Evolutionary conservation across 164 flowering plant genomes (phyloP).

Genomic region (Macadamia tetraphylla): DNA sequence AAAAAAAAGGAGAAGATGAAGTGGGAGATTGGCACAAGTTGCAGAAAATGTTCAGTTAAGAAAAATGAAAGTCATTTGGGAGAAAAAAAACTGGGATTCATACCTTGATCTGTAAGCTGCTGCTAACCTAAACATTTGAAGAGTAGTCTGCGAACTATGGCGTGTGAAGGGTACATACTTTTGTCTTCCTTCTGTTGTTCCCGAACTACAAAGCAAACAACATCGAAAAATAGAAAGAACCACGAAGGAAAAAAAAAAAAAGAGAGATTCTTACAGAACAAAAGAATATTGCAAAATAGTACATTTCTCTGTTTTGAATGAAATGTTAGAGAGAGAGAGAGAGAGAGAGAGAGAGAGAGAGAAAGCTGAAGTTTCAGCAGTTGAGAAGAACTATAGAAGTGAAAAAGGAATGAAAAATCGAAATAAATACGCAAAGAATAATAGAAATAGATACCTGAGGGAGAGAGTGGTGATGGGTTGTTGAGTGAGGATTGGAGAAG

Average conservation of each 20-base stretch:
- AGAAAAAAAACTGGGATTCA: neutral
- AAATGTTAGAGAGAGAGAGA: no score
- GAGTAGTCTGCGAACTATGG: slow-evolving; percentile 72
- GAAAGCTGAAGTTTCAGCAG: no score
- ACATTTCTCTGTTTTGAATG: no score
- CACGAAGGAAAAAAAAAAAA: no score
- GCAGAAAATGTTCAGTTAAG: no score
- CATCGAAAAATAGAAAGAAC: neutral
- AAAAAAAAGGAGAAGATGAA: no score
- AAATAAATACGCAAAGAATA: neutral
- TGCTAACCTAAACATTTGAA: slow-evolving; percentile 62
- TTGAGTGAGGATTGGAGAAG: slow-evolving; percentile 53
- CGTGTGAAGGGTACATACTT: slow-evolving; percentile 78
- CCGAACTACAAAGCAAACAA: slow-evolving; percentile 49
- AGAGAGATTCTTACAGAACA: no score
- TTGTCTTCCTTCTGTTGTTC: slow-evolving; percentile 86
- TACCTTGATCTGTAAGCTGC: slow-evolving; percentile 90
- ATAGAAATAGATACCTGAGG: slow-evolving; percentile 41
- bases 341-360: no score
- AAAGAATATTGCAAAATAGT: no score
- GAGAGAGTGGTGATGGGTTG: slow-evolving; percentile 68
- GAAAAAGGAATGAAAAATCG: neutral
- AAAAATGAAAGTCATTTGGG: no score
- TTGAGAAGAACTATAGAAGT: no score
- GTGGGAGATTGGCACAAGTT: no score